Evolutionary conservation across 2,329 filamentous ascomycete species (phyloP).

Genomic region (Ophiostoma sp.): DNA sequence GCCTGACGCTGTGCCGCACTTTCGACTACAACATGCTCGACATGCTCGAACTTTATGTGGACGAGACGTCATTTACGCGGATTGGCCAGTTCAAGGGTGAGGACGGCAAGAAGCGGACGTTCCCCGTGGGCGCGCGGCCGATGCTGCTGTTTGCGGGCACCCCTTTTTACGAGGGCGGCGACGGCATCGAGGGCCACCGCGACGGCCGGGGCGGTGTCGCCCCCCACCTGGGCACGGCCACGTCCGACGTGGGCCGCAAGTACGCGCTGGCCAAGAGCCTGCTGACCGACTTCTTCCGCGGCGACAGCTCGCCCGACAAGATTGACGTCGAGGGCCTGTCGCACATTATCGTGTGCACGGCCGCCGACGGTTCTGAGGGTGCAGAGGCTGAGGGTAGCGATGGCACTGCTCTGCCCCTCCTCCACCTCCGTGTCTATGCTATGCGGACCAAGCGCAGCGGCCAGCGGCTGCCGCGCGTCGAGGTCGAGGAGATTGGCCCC

Average conservation of each 20-base stretch:
- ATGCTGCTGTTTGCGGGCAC: conserved; percentile 81
- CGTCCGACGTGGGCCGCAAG: conserved; percentile 29
- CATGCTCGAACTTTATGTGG: conserved; percentile 88
- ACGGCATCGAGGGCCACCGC: conserved; percentile 73
- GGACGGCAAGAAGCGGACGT: conserved; percentile 45
- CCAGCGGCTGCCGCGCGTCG: conserved; percentile 79
- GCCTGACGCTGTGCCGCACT: conserved; percentile 76
- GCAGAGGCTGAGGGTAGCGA: conserved; percentile 35
- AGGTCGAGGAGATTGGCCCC: conserved; percentile 53
- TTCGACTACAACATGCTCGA: conserved; percentile 88
- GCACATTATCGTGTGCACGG: conserved; percentile 81
- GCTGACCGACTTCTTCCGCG: conserved; percentile 88
- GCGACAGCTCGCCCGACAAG: conserved; percentile 69
- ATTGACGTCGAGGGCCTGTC: conserved; percentile 95
- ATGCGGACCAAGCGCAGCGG: conserved; percentile 84
- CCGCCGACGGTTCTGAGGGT: conserved; percentile 58
- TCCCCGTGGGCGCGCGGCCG: conserved; percentile 80
- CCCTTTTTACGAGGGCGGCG: conserved; percentile 62
- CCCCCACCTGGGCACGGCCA: neutral
- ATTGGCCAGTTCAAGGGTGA: conserved; percentile 62
- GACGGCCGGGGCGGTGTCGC: conserved; percentile 12
- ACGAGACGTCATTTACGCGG: conserved; percentile 69
- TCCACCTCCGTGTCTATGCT: conserved; percentile 77
- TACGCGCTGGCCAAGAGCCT: conserved; percentile 87
- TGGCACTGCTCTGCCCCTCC: conserved; percentile 53